Evolutionary conservation across 2,329 filamentous ascomycete genomes (phyloP).

Genomic region (Colletotrichum tropicale): DNA sequence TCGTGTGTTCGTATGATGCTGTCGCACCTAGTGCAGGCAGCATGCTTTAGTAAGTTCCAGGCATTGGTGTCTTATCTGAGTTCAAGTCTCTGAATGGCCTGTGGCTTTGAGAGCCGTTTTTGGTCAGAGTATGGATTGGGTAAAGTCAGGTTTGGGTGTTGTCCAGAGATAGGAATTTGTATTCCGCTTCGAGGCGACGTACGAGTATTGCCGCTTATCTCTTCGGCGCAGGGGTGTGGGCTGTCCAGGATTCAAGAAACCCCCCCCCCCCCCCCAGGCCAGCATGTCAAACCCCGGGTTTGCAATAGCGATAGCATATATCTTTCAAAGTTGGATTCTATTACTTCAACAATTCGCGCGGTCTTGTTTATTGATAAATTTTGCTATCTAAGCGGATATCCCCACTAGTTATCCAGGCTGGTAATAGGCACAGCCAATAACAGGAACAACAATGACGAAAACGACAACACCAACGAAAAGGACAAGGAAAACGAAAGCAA

Average conservation of each 20-base stretch:
- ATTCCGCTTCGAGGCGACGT: neutral
- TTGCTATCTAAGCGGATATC: no score
- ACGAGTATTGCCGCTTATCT: neutral
- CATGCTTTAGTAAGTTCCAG: neutral
- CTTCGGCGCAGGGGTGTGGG: neutral
- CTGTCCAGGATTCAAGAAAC: neutral
- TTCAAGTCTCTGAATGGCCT: neutral
- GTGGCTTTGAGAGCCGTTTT: neutral
- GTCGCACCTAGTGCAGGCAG: neutral
- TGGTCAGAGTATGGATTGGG: neutral
- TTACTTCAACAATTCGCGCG: neutral
- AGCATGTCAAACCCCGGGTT: neutral
- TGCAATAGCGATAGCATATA: neutral
- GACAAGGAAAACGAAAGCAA: no score
- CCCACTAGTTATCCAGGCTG: rapidly evolving
- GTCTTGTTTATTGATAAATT: no score
- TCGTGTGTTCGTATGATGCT: neutral
- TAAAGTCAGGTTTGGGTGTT: neutral
- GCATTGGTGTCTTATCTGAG: neutral
- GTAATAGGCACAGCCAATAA: no score
- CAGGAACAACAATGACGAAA: no score
- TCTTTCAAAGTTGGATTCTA: neutral
- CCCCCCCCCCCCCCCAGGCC: neutral
- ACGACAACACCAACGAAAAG: no score
- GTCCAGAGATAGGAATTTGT: neutral